These are phyloP conservation scores for Rhynchospora tenuis DNA, from an alignment of 176 grass and related monocot species.

Conservation along the genomic window DNA sequence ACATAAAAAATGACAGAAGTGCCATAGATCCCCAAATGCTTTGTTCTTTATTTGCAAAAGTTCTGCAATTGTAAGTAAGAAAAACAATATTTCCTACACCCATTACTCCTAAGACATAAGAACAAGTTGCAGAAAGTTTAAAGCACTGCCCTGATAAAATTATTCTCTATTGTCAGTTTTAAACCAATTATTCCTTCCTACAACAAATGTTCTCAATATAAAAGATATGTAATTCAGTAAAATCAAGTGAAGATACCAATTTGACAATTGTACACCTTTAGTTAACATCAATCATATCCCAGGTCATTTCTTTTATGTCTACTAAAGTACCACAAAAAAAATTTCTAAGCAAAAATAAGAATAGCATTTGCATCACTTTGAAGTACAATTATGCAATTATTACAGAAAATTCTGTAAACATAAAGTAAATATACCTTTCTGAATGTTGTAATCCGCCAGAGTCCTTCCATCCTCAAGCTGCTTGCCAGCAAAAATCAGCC, in stretches of 20 bases:
- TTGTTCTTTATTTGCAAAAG: neutral
- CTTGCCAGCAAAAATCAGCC: constrained; percentile 89
- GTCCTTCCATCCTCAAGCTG: constrained; percentile 91
- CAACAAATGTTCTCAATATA: neutral
- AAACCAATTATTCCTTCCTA: neutral
- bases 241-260: neutral
- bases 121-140: neutral
- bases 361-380: neutral
- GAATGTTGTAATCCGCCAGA: constrained; percentile 93
- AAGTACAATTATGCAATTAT: neutral
- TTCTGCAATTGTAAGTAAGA: neutral
- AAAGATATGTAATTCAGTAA: neutral
- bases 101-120: neutral
- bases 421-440: constrained; percentile 55
- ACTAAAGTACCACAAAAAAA: neutral
- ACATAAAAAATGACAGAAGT: neutral
- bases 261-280: neutral
- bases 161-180: neutral
- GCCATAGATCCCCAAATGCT: neutral
- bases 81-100: neutral
- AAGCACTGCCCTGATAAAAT: neutral
- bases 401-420: neutral
- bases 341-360: neutral
- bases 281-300: neutral
- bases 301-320: neutral